Percentiles rank a stretch among this genome's conserved stretches.
Evolutionary conservation across 495 filamentous ascomycete species (phyloP).

Genomic region (Penicillium lagena): DNA sequence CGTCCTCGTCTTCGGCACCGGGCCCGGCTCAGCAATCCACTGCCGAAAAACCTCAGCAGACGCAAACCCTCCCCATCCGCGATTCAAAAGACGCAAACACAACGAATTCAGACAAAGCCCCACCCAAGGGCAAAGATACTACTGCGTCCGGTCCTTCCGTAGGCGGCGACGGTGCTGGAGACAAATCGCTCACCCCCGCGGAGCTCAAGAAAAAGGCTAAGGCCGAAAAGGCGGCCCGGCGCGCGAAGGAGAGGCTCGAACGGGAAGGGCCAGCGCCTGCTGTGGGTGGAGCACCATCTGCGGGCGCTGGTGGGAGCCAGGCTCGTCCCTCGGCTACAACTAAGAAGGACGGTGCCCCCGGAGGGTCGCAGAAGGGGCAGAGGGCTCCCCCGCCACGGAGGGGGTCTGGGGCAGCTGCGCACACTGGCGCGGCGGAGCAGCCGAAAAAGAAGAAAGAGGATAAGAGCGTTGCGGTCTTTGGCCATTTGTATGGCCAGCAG

Average conservation of each 20-base stretch:
- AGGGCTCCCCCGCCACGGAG: conserved; percentile 27
- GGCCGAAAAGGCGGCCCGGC: conserved; percentile 69
- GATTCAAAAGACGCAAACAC: conserved; percentile 21
- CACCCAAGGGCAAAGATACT: conserved; percentile 21
- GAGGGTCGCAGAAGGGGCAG: conserved; percentile 28
- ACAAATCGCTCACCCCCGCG: conserved; percentile 52
- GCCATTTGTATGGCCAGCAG: conserved; percentile 74
- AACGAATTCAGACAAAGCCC: conserved; percentile 24
- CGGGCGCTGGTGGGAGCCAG: conserved; percentile 15
- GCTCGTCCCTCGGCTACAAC: conserved; percentile 27
- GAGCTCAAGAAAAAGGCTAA: conserved; percentile 74
- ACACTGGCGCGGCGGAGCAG: conserved; percentile 20
- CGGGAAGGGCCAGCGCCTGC: conserved; percentile 14
- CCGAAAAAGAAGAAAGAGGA: conserved; percentile 50
- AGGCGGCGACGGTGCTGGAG: conserved; percentile 6
- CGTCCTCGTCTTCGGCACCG: conserved; percentile 8
- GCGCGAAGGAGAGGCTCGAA: conserved; percentile 55
- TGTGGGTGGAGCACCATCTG: conserved; percentile 4
- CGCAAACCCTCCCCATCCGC: conserved; percentile 20
- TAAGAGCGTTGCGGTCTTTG: conserved; percentile 73
- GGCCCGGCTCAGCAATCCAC: conserved; percentile 8
- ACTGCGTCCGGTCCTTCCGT: conserved; percentile 7
- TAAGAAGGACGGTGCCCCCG: conserved; percentile 36
- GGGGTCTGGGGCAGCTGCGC: conserved; percentile 36
- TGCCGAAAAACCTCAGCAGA: conserved; percentile 14